A percentile compares a stretch with the other conserved stretches of the same genome.
These are phyloP conservation scores for Coix lacrymajobi DNA, from an alignment of 176 grass and related monocot species.

Conservation along the genomic window DNA sequence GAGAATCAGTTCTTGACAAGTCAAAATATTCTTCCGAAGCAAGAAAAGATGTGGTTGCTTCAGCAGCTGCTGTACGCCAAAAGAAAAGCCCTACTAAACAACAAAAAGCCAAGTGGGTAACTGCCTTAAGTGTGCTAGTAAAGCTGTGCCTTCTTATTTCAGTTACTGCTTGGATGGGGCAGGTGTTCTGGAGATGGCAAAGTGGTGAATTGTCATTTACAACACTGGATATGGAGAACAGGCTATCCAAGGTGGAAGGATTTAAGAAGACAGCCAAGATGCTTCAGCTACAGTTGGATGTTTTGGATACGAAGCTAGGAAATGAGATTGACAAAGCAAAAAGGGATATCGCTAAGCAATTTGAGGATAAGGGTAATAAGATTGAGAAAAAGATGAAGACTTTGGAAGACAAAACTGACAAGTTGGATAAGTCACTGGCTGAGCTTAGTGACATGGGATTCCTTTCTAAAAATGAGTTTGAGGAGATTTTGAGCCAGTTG, in stretches of 20 bases:
- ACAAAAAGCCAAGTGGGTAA: slow-evolving; percentile 46
- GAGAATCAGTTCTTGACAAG: slow-evolving; percentile 48
- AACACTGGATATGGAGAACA: slow-evolving; percentile 41
- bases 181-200: slow-evolving; percentile 57
- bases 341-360: slow-evolving; percentile 44
- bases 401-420: slow-evolving; percentile 58
- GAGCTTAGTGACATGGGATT: slow-evolving; percentile 62
- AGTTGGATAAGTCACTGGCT: slow-evolving; percentile 54
- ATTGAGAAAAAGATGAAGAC: slow-evolving; percentile 55
- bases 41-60: slow-evolving; percentile 38
- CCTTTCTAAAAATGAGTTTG: slow-evolving; percentile 73
- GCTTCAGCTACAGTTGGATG: slow-evolving; percentile 81
- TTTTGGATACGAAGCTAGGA: slow-evolving; percentile 81
- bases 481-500: slow-evolving; percentile 55
- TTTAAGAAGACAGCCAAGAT: slow-evolving; percentile 70
- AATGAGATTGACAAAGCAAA: slow-evolving; percentile 53
- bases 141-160: slow-evolving; percentile 54
- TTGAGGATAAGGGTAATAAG: slow-evolving; percentile 53
- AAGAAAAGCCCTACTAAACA: slow-evolving; percentile 45
- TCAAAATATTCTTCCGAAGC: slow-evolving; percentile 33
- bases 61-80: slow-evolving; percentile 32
- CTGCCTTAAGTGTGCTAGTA: slow-evolving; percentile 39
- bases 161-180: slow-evolving; percentile 45
- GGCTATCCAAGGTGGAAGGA: slow-evolving; percentile 61
- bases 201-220: slow-evolving; percentile 36